Conservation (phyloP, 2,329 filamentous ascomycete species). For the Acarospora socialis region DNA sequence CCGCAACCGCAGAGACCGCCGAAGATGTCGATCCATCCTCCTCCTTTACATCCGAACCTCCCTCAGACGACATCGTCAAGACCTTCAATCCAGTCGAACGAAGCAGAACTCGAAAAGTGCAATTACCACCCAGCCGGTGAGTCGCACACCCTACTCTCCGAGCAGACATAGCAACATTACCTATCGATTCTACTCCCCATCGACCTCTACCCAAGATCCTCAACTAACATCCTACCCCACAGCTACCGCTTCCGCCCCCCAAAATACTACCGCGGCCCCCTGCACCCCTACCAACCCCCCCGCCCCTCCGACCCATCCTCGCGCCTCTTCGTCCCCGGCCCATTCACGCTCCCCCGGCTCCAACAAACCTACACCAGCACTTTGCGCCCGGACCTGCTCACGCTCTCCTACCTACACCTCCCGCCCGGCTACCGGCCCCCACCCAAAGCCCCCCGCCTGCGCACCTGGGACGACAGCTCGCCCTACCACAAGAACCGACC, state of each 20-base stretch:
- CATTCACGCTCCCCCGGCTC: slow-evolving; percentile 75
- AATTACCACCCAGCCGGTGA: slow-evolving; percentile 36
- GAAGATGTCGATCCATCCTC: slow-evolving; percentile 34
- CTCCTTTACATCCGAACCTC: slow-evolving; percentile 28
- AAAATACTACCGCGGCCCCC: slow-evolving; percentile 83
- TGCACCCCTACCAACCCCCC: slow-evolving; percentile 79
- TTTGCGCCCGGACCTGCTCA: slow-evolving; percentile 74
- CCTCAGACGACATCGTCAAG: slow-evolving; percentile 28
- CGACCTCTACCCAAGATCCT: background rate
- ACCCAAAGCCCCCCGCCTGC: slow-evolving; percentile 50
- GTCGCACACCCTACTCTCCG: background rate
- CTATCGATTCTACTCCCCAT: background rate
- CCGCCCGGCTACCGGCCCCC: slow-evolving; percentile 58
- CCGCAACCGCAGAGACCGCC: slow-evolving; percentile 19
- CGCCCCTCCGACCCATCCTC: slow-evolving; percentile 73
- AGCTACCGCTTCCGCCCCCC: slow-evolving; percentile 94
- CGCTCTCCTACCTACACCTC: slow-evolving; percentile 72
- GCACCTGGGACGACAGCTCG: slow-evolving; percentile 76
- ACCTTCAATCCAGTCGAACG: slow-evolving; percentile 36
- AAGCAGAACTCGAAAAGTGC: slow-evolving; percentile 29
- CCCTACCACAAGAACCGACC: slow-evolving; percentile 91
- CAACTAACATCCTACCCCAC: slow-evolving; percentile 7
- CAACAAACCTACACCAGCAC: slow-evolving; percentile 84
- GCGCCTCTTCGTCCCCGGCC: slow-evolving; percentile 76
- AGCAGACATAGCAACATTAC: background rate